Evolutionary conservation across 768 basidiomycete species (phyloP).

Genomic region (Trametes coccinea): DNA sequence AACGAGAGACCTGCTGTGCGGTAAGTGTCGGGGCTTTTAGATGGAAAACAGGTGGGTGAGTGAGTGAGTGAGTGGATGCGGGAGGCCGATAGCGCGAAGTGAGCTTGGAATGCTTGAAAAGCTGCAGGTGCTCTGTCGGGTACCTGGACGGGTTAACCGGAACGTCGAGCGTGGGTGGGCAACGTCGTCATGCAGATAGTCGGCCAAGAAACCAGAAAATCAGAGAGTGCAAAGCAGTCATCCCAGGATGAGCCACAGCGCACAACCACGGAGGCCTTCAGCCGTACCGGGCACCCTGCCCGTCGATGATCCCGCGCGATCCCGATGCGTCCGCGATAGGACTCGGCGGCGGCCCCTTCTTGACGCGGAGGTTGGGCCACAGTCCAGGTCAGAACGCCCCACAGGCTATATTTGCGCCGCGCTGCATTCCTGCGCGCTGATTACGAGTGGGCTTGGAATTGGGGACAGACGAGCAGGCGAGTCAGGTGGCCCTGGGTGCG

Average conservation of each 20-base stretch:
- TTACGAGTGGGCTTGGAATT: background rate
- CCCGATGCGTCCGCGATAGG: background rate
- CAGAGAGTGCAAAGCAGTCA: too few species aligned
- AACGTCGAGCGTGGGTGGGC: too few species aligned
- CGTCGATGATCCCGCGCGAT: background rate
- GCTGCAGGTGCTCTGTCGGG: background rate
- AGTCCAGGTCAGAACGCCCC: background rate
- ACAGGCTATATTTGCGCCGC: background rate
- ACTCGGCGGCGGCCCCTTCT: background rate
- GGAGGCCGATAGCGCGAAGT: background rate
- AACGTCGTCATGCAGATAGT: background rate
- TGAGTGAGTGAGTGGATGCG: background rate
- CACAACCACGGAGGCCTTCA: too few species aligned
- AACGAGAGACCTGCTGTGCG: too few species aligned
- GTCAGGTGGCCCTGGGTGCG: slow-evolving; percentile 11
- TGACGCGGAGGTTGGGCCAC: background rate
- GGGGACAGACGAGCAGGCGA: background rate
- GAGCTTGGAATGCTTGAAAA: background rate
- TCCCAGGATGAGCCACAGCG: too few species aligned
- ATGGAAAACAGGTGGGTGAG: background rate
- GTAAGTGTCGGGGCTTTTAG: background rate
- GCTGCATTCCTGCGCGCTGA: background rate
- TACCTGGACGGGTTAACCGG: background rate
- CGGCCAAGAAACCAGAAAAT: too few species aligned
- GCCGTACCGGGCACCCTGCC: background rate